Evolutionary conservation across 2,329 filamentous ascomycete species (phyloP).

Genomic region (Torrubiellomyces zombiae): DNA sequence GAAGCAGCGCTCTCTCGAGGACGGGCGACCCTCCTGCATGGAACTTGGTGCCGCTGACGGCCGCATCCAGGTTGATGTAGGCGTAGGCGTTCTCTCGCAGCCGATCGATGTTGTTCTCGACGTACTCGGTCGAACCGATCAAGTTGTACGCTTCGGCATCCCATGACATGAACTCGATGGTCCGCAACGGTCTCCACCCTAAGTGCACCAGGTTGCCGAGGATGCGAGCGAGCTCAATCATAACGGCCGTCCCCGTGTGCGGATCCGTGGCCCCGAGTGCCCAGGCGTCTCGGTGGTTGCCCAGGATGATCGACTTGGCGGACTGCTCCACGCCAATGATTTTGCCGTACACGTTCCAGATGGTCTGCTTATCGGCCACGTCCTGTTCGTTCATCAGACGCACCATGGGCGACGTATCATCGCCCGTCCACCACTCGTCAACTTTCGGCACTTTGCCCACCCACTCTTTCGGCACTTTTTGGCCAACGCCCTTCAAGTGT

Average conservation of each 20-base stretch:
- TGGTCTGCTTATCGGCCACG: constrained; percentile 62
- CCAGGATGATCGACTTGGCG: constrained; percentile 72
- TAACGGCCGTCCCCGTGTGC: constrained; percentile 74
- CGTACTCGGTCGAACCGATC: constrained; percentile 86
- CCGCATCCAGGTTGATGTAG: constrained; percentile 83
- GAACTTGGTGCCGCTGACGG: constrained; percentile 60
- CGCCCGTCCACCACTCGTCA: constrained; percentile 71
- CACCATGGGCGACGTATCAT: constrained; percentile 57
- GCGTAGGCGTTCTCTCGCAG: constrained; percentile 62
- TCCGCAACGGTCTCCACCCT: constrained; percentile 85
- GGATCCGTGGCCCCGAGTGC: constrained; percentile 76
- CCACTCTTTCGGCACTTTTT: constrained; percentile 55
- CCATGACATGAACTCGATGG: constrained; percentile 94
- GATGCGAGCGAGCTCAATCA: constrained; percentile 75
- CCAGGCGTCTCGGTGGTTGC: constrained; percentile 89
- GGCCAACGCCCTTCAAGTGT: constrained; percentile 57
- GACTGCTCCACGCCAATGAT: constrained; percentile 73
- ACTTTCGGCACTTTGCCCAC: constrained; percentile 59
- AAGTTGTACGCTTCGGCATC: constrained; percentile 87
- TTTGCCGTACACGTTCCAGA: constrained; percentile 81
- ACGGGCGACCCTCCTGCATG: constrained; percentile 67
- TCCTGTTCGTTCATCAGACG: constrained; percentile 77
- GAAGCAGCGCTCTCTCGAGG: constrained; percentile 54
- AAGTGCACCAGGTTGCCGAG: constrained; percentile 61
- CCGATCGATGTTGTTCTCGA: constrained; percentile 64